Evolutionary conservation across 495 filamentous ascomycete species (phyloP), one percentile per base, ranked within the genome.

Genomic region (Penicillium pulvis): DNA sequence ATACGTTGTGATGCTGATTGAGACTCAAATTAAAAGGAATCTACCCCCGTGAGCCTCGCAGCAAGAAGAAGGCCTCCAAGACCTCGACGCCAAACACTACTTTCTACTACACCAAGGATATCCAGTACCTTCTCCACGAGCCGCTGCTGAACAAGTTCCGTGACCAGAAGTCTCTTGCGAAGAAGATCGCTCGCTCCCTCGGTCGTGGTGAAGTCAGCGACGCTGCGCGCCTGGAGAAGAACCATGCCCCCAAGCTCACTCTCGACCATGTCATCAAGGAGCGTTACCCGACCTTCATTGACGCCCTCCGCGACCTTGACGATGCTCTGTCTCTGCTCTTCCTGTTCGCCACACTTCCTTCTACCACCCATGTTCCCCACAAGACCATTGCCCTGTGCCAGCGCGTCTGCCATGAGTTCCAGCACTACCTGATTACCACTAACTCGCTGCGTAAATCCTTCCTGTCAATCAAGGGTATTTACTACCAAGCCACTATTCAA

Each of bases 101-200:
- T 57, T 98, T 97, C 79, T 98, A 98, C 83, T 98, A 98, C 79
- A 90, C 93, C 65, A 96, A 94, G 80, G 94, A 98, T 70, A 96
- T 98, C 67, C 92, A 97, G 75, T 98, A 96, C 64, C 86, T 98
- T 26, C 87, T 97, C 51, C 94, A 98, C 73, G 94, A 98, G 73
- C 94, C 95, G 14, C 82, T 98, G n/a, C 82, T 98, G 12, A 80
- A 85, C 63, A 97, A 96, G 71, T 98, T 98, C 80, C 88, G 94
- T 65, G 94, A 98, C 43, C 94, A 98, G 75, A 98, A 98, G 78
- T 79, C 88, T 0, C 83, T 98, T 55, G 90, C 92, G 55, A 98
- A 97, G 83, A 98, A 98, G 83, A 97, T 98, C 64, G 88, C 87
- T 26, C 85, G 87, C 58, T 94, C 92, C 9, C 84, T 98, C 49